These are phyloP conservation scores for Lagenaria siceraria DNA, from an alignment of 306 rosid species.

Conservation along the genomic window DNA sequence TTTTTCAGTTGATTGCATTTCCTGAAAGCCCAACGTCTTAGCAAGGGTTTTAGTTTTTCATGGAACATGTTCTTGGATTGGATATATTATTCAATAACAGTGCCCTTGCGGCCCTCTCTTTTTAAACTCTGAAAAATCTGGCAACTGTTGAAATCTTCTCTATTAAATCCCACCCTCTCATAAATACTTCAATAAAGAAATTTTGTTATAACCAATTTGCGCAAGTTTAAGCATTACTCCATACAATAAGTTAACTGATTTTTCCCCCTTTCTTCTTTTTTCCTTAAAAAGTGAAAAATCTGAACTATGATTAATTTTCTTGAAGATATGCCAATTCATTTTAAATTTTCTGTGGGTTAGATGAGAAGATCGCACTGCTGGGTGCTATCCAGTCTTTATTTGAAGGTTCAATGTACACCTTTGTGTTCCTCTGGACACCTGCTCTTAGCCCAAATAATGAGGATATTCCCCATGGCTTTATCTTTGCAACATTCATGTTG, in stretches of 20 bases:
- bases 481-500: slow-evolving; percentile 95
- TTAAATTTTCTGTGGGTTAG: slow-evolving; percentile 13
- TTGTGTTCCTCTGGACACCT: slow-evolving; percentile 97
- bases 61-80: background rate
- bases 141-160: background rate
- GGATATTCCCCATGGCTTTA: slow-evolving; percentile 97
- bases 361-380: slow-evolving; percentile 83
- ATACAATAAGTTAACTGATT: background rate
- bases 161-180: background rate
- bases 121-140: background rate
- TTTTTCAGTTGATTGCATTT: background rate
- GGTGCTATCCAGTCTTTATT: slow-evolving; percentile 98
- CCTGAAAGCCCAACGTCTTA: background rate
- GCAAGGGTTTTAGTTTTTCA: background rate
- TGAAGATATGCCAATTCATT: background rate
- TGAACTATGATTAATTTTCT: background rate
- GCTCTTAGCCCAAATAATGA: slow-evolving; percentile 96
- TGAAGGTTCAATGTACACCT: slow-evolving; percentile 99
- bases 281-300: background rate
- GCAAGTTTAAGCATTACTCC: background rate
- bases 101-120: background rate
- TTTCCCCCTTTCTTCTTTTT: background rate
- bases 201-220: background rate
- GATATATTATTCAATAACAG: background rate
- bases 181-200: background rate